Evolutionary conservation across 129 eudicot species (phyloP).

Genomic region (Heracleum sosnowskyi): DNA sequence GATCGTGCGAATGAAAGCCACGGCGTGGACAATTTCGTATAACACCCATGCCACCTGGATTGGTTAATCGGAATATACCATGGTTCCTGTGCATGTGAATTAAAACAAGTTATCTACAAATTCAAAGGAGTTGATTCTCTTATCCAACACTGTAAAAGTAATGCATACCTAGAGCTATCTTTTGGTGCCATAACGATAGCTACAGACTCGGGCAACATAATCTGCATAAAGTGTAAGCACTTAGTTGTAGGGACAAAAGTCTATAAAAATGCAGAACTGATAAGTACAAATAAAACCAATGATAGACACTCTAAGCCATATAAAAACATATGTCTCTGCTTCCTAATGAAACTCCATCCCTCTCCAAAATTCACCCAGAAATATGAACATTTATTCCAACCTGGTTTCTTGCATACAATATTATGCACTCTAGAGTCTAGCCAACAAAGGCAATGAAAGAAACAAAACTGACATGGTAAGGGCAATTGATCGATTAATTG

Average conservation of each 20-base stretch:
- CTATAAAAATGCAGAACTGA: not conserved
- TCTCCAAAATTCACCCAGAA: not conserved
- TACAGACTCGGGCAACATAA: conserved; percentile 92
- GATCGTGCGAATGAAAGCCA: conserved; percentile 90
- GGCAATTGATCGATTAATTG: too few species aligned
- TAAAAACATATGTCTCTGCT: not conserved
- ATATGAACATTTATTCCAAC: not conserved
- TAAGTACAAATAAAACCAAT: not conserved
- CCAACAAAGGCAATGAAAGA: not conserved
- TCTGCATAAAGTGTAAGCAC: conserved; percentile 32
- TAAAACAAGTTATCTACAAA: not conserved
- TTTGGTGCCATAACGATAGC: conserved; percentile 98
- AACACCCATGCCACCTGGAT: conserved; percentile 93
- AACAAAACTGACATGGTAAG: not conserved
- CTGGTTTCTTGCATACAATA: not conserved
- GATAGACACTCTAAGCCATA: not conserved
- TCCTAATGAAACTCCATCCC: not conserved
- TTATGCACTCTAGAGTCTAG: not conserved
- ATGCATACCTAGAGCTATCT: conserved; percentile 66
- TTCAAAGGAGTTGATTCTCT: not conserved
- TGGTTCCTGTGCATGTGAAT: conserved; percentile 53
- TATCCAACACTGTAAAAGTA: not conserved
- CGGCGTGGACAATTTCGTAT: conserved; percentile 82
- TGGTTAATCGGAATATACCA: conserved; percentile 88
- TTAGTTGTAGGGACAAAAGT: not conserved